These are phyloP conservation scores for Colletotrichum sp. DNA, from an alignment of 2,329 filamentous ascomycete species.

Conservation along the genomic window DNA sequence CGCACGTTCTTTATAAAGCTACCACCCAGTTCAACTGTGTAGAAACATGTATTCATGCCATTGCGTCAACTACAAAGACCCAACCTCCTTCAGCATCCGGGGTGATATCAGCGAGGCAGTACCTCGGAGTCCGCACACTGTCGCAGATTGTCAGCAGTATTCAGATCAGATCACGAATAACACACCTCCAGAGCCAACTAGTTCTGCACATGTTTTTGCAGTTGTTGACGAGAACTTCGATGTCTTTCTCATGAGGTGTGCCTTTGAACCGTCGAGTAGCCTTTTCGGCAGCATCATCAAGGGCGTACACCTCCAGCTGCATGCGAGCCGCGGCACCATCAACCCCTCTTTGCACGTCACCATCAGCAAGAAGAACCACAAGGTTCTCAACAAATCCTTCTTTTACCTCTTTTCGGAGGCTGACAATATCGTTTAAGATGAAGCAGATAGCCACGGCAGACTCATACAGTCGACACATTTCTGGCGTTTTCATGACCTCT, in stretches of 20 bases:
- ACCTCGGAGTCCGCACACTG: background rate
- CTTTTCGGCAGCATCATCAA: background rate
- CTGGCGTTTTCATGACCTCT: background rate
- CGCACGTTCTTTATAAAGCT: background rate
- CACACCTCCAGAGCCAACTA: background rate
- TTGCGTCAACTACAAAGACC: background rate
- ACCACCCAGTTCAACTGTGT: background rate
- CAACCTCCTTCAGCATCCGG: background rate
- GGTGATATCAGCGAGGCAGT: background rate
- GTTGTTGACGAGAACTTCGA: background rate
- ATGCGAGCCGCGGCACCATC: background rate
- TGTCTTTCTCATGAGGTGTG: background rate
- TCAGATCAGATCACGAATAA: background rate
- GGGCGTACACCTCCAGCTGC: background rate
- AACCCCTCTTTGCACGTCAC: background rate
- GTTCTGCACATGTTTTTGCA: background rate
- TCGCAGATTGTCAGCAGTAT: background rate
- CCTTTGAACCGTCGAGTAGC: background rate
- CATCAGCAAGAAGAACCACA: background rate
- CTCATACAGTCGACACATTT: background rate
- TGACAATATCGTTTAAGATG: conserved; percentile 6
- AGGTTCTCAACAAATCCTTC: conserved; percentile 15
- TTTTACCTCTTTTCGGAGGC: conserved; percentile 5
- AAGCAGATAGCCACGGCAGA: background rate
- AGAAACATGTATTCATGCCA: background rate